Conservation (phyloP, 179 eudicot genomes). For the Drosera spatulata region DNA sequence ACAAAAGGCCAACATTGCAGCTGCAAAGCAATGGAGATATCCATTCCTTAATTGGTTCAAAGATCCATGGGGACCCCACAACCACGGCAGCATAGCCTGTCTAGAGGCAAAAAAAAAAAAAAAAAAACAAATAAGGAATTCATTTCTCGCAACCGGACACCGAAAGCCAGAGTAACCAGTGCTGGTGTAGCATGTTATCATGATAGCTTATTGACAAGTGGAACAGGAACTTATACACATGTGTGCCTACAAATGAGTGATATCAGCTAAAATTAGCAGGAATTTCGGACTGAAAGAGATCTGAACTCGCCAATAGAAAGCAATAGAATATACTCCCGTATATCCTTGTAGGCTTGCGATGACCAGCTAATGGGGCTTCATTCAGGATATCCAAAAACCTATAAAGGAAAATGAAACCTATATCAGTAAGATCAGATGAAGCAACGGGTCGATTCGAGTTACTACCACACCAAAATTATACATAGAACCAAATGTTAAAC, state of each 20-base stretch:
- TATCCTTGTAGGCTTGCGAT: conserved; percentile 74
- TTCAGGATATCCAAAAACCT: conserved; percentile 90
- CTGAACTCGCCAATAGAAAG: conserved; percentile 67
- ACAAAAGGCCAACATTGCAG: conserved; percentile 63
- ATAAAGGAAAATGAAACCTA: conserved; percentile 3
- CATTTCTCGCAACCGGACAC: not conserved
- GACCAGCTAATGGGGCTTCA: conserved; percentile 91
- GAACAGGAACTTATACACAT: too few species aligned
- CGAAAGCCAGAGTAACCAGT: not conserved
- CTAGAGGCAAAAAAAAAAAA: conserved; percentile 35
- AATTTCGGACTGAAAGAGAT: conserved; percentile 6
- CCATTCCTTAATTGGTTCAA: conserved; percentile 41
- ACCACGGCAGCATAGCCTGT: conserved; percentile 88
- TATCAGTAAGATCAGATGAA: too few species aligned
- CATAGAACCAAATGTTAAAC: too few species aligned
- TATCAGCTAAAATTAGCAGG: too few species aligned
- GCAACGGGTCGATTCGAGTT: too few species aligned
- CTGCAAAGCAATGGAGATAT: conserved; percentile 69
- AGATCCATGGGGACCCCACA: conserved; percentile 78
- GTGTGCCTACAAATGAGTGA: too few species aligned
- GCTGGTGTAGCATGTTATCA: too few species aligned
- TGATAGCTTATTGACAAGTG: too few species aligned
- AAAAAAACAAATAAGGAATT: conserved; percentile 6
- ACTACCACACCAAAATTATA: too few species aligned
- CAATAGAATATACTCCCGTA: conserved; percentile 72